phyloP scores from a whole-genome alignment of 1,284 basidiomycete genomes.

The Neotropicomus parvogracilis region DNA sequence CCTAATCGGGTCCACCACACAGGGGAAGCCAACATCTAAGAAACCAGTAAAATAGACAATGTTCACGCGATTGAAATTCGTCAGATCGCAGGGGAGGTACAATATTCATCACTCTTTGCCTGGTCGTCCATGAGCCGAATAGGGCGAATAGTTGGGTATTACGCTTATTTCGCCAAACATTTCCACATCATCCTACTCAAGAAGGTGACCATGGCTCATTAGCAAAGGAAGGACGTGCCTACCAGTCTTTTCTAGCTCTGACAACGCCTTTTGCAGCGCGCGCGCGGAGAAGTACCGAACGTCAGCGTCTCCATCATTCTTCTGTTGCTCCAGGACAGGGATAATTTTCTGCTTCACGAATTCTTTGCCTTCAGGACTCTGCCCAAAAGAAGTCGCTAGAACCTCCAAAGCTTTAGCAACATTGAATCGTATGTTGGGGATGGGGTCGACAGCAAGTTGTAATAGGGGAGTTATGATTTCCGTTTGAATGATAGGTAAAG shows the following conservation, averaged over 20 bases:
- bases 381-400: conserved; percentile 69
- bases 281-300: conserved; percentile 83
- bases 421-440: conserved; percentile 99
- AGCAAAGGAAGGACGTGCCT: neutral
- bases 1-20: conserved; percentile 3
- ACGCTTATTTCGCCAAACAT: conserved; percentile 22
- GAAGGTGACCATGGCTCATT: conserved; percentile 1
- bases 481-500: conserved; percentile 78
- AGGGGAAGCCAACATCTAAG: neutral
- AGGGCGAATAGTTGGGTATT: conserved; percentile 31
- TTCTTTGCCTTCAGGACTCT: conserved; percentile 68
- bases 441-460: conserved; percentile 84
- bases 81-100: conserved; percentile 32
- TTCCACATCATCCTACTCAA: conserved; percentile 22
- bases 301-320: conserved; percentile 92
- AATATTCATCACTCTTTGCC: conserved; percentile 32
- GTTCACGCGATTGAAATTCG: conserved; percentile 20
- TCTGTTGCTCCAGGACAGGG: conserved; percentile 83
- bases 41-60: conserved; percentile 1
- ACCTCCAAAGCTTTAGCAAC: conserved; percentile 94
- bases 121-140: conserved; percentile 17
- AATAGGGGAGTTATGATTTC: conserved; percentile 88
- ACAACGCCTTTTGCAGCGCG: conserved; percentile 59
- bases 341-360: conserved; percentile 74
- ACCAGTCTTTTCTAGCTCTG: conserved; percentile 30